Conservation (phyloP, 176 grass and related monocot species). For the Triticum turgidum region DNA sequence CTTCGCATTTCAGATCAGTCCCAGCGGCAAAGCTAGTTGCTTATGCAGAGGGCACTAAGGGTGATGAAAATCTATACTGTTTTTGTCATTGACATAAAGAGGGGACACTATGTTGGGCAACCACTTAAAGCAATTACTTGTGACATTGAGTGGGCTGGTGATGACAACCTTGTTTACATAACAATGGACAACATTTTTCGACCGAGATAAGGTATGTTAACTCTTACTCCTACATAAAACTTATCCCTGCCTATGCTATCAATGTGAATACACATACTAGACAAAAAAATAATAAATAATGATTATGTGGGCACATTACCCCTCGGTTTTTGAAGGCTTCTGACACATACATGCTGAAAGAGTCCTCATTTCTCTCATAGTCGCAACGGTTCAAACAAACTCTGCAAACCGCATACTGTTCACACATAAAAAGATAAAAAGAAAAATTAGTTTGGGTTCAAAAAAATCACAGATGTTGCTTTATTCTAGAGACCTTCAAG, state of each 20-base stretch:
- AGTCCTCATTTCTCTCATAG: too few species aligned
- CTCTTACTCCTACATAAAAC: constrained; percentile 7
- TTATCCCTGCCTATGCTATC: neutral
- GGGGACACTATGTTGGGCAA: constrained; percentile 52
- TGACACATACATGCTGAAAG: too few species aligned
- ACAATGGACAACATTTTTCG: constrained; percentile 87
- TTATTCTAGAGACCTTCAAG: too few species aligned
- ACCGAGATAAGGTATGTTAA: constrained; percentile 70
- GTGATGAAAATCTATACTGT: constrained; percentile 86
- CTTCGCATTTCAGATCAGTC: constrained; percentile 68
- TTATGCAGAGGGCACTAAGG: constrained; percentile 90
- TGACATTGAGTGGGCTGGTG: constrained; percentile 74
- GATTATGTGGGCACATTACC: too few species aligned
- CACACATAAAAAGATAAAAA: too few species aligned
- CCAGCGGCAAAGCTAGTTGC: constrained; percentile 74
- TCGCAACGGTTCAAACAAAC: too few species aligned
- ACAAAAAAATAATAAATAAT: neutral
- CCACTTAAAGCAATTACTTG: constrained; percentile 68
- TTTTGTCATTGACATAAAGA: constrained; percentile 71
- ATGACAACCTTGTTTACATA: constrained; percentile 72
- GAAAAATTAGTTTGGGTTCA: too few species aligned
- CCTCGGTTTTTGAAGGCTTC: too few species aligned
- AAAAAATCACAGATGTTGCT: too few species aligned
- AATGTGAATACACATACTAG: neutral
- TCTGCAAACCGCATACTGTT: too few species aligned